phyloP scores from a whole-genome alignment of 2,329 filamentous ascomycete genomes.

The Colletotrichum sp. region DNA sequence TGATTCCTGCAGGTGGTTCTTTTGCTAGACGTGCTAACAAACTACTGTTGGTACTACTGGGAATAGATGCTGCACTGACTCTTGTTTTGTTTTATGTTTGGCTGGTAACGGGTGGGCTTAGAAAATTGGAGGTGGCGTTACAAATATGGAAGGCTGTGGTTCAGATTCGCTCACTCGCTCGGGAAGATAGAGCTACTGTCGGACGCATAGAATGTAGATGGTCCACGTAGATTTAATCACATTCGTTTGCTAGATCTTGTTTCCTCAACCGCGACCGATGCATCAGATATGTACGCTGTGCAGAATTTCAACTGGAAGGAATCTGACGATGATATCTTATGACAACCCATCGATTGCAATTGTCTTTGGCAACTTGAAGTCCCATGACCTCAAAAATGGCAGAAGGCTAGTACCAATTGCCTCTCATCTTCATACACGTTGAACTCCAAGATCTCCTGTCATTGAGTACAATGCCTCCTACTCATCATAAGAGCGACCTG shows the following conservation, averaged over 20 bases:
- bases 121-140: background rate
- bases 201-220: background rate
- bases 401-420: background rate
- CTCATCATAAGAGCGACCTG: accelerated
- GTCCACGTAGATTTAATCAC: background rate
- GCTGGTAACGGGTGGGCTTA: background rate
- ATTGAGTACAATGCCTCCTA: background rate
- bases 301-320: accelerated
- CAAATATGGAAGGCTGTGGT: background rate
- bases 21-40: background rate
- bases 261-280: background rate
- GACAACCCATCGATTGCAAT: accelerated
- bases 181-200: background rate
- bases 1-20: background rate
- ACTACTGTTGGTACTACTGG: accelerated
- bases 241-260: background rate
- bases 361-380: background rate
- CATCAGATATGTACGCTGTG: accelerated
- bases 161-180: background rate
- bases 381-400: background rate
- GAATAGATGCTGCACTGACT: background rate
- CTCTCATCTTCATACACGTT: background rate
- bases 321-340: background rate
- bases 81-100: background rate
- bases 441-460: accelerated